These are phyloP conservation scores for Cyberlindnera lachancei DNA, from an alignment of 805 yeast genomes.

Conservation along the genomic window DNA sequence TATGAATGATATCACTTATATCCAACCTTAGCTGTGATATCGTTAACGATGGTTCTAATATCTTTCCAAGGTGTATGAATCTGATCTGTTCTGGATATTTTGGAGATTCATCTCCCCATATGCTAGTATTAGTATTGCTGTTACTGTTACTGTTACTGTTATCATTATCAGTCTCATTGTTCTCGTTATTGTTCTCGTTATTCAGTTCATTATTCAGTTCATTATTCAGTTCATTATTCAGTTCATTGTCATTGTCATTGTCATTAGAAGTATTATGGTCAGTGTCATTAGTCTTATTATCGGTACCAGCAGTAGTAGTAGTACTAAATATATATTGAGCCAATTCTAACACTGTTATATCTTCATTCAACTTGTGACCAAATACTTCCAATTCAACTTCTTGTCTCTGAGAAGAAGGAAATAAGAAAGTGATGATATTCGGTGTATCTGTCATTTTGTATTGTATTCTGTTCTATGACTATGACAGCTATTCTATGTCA, in stretches of 20 bases:
- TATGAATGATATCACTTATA: slow-evolving; percentile 2
- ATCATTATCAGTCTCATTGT: neutral
- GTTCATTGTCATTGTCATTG: no score
- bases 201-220: no score
- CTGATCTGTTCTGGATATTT: slow-evolving; percentile 1
- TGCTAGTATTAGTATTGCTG: neutral
- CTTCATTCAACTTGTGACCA: neutral
- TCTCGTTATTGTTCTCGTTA: no score
- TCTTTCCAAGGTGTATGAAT: slow-evolving; percentile 1
- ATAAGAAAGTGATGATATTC: neutral
- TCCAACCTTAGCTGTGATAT: slow-evolving; percentile 1
- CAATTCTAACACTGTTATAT: neutral
- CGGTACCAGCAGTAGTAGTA: neutral
- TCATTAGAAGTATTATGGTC: neutral
- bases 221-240: no score
- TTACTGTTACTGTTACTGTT: neutral
- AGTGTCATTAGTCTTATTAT: neutral
- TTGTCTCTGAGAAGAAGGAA: neutral
- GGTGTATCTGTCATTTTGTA: neutral
- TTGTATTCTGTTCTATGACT: no score
- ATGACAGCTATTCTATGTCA: no score
- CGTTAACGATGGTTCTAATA: neutral
- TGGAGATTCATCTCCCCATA: slow-evolving; percentile 1
- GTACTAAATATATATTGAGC: slow-evolving; percentile 1
- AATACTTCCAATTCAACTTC: neutral